These are phyloP conservation scores for Clavaria fumosa DNA, from an alignment of 768 basidiomycete species.

Conservation along the genomic window DNA sequence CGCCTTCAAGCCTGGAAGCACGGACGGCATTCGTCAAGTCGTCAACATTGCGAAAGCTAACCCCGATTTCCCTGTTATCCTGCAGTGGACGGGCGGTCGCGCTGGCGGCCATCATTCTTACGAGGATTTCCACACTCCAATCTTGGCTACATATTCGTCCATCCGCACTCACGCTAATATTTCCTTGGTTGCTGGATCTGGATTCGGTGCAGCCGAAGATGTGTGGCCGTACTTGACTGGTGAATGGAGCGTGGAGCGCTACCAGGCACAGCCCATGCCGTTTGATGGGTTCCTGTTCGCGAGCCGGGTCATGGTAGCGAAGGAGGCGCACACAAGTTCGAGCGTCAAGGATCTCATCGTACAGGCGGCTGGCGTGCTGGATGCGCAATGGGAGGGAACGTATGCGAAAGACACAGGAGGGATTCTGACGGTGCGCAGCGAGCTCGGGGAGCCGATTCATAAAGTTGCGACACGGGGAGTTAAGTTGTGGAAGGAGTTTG, in stretches of 20 bases:
- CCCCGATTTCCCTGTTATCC: constrained; percentile 90
- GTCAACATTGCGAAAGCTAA: constrained; percentile 89
- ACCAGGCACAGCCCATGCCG: constrained; percentile 87
- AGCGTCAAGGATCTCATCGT: constrained; percentile 96
- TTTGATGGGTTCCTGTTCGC: constrained; percentile 97
- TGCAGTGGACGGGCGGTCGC: constrained; percentile 99
- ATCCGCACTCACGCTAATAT: constrained; percentile 88
- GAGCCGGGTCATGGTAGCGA: constrained; percentile 96
- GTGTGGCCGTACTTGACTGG: constrained; percentile 95
- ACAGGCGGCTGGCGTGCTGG: constrained; percentile 81
- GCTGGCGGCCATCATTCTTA: constrained; percentile 97
- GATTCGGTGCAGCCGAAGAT: constrained; percentile 77
- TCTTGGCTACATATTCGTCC: constrained; percentile 75
- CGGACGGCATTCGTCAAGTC: constrained; percentile 95
- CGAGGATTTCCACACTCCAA: constrained; percentile 97
- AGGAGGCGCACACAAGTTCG: constrained; percentile 90
- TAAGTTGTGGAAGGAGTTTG: constrained; percentile 98
- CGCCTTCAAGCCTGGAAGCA: constrained; percentile 95
- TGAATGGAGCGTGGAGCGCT: constrained; percentile 79
- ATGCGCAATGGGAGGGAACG: constrained; percentile 86
- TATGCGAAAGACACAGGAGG: constrained; percentile 91
- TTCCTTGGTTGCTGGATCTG: constrained; percentile 82
- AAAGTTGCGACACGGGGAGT: constrained; percentile 96
- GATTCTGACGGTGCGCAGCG: constrained; percentile 90
- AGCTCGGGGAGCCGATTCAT: constrained; percentile 97